Percentiles rank a stretch among this genome's conserved stretches.
Evolutionary conservation across 352 stramenopile genomes (phyloP).

Genomic region (Phytophthora syringae): DNA sequence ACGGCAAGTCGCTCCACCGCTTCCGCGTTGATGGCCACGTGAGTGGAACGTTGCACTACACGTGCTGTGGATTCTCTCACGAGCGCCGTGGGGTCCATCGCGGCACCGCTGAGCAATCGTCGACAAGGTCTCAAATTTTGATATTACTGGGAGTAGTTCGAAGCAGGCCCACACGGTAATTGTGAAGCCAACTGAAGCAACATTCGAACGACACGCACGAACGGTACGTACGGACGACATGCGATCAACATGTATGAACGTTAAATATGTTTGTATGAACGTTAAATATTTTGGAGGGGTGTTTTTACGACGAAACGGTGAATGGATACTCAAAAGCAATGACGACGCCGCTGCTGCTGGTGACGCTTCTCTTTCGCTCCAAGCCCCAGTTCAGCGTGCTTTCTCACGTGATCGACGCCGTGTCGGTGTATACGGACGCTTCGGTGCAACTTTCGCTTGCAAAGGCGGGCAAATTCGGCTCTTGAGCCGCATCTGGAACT

Average conservation of each 20-base stretch:
- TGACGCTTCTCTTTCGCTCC: neutral
- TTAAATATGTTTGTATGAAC: too few species aligned
- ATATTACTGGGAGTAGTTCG: too few species aligned
- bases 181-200: too few species aligned
- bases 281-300: too few species aligned
- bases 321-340: too few species aligned
- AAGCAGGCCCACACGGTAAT: too few species aligned
- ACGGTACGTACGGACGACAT: too few species aligned
- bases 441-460: slow-evolving; percentile 3
- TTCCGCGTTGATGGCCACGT: slow-evolving; percentile 47
- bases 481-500: slow-evolving; percentile 2
- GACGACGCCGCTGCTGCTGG: neutral
- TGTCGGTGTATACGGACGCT: neutral
- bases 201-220: too few species aligned
- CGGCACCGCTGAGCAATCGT: neutral
- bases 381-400: neutral
- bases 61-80: slow-evolving; percentile 62
- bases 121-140: neutral
- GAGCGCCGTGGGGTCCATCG: slow-evolving; percentile 62
- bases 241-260: too few species aligned
- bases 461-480: slow-evolving; percentile 2
- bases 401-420: neutral
- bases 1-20: slow-evolving; percentile 41
- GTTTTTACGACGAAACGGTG: too few species aligned
- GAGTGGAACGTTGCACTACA: slow-evolving; percentile 40